These are phyloP conservation scores for Acidomyces sp. DNA, from an alignment of 495 filamentous ascomycete species.

Conservation along the genomic window DNA sequence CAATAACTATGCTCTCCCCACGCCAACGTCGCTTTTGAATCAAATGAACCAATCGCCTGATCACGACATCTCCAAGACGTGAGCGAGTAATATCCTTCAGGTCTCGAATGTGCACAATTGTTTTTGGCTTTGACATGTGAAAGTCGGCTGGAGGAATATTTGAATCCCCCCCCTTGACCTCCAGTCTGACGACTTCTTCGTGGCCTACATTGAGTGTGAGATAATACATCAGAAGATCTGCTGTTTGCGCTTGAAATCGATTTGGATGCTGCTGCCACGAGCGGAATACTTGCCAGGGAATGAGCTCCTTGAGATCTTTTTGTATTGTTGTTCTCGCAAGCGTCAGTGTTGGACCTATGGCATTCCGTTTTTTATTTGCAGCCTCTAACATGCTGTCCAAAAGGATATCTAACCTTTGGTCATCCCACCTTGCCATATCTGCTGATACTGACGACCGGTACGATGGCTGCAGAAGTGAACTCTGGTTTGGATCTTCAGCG, in stretches of 20 bases:
- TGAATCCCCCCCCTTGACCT: neutral
- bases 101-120: slow-evolving; percentile 68
- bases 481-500: neutral
- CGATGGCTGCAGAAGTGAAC: too few species aligned
- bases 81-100: slow-evolving; percentile 59
- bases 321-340: too few species aligned
- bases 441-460: neutral
- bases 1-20: slow-evolving; percentile 58
- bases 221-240: neutral
- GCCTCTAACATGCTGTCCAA: slow-evolving; percentile 15
- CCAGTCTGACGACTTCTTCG: neutral
- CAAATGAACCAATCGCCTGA: slow-evolving; percentile 53
- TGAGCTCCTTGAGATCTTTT: neutral
- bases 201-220: neutral
- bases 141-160: too few species aligned
- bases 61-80: slow-evolving; percentile 45
- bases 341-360: neutral
- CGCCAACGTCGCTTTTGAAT: slow-evolving; percentile 54
- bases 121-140: too few species aligned
- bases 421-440: slow-evolving; percentile 1
- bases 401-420: slow-evolving; percentile 7
- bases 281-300: neutral
- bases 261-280: neutral
- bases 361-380: slow-evolving; percentile 4
- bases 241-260: neutral